Percentiles rank a stretch among this genome's conserved stretches.
These are phyloP conservation scores for Pseudogymnoascus sp. DNA, from an alignment of 2,329 filamentous ascomycete genomes.

Conservation along the genomic window DNA sequence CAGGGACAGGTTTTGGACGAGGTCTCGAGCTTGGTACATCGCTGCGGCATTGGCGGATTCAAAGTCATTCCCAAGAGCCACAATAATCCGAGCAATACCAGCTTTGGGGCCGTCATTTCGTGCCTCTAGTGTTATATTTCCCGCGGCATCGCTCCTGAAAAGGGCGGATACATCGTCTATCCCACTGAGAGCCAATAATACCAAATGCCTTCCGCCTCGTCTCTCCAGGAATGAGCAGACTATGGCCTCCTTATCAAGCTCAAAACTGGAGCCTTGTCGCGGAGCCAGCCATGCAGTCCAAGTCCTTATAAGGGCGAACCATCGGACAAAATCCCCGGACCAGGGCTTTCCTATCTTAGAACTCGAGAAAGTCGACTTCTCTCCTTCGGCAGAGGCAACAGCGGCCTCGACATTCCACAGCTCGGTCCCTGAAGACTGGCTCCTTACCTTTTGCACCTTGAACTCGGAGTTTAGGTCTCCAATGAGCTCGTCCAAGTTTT, in stretches of 20 bases:
- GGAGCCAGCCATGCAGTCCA: constrained; percentile 84
- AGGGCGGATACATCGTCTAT: constrained; percentile 62
- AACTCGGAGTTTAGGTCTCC: constrained; percentile 50
- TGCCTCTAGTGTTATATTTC: constrained; percentile 61
- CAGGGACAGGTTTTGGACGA: constrained; percentile 44
- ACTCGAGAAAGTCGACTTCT: constrained; percentile 48
- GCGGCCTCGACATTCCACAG: constrained; percentile 60
- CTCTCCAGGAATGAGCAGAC: constrained; percentile 68
- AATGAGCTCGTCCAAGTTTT: constrained; percentile 42
- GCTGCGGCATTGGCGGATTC: constrained; percentile 71
- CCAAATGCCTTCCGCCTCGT: constrained; percentile 62
- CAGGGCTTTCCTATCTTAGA: constrained; percentile 29
- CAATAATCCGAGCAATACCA: constrained; percentile 56
- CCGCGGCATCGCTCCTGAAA: constrained; percentile 58
- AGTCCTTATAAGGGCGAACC: constrained; percentile 74
- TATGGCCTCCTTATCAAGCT: constrained; percentile 69
- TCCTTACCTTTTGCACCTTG: constrained; percentile 45
- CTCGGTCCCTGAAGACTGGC: constrained; percentile 61
- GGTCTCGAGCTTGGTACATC: constrained; percentile 77
- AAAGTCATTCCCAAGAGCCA: constrained; percentile 64
- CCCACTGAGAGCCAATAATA: constrained; percentile 72
- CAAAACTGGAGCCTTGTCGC: constrained; percentile 66
- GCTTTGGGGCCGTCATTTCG: constrained; percentile 58
- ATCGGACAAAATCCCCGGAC: constrained; percentile 36
- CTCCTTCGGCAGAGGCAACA: constrained; percentile 48